Percentiles rank a stretch among this genome's conserved stretches.
Evolutionary conservation across 1,284 basidiomycete species (phyloP).

Genomic region (Afroboletus lepidellus): DNA sequence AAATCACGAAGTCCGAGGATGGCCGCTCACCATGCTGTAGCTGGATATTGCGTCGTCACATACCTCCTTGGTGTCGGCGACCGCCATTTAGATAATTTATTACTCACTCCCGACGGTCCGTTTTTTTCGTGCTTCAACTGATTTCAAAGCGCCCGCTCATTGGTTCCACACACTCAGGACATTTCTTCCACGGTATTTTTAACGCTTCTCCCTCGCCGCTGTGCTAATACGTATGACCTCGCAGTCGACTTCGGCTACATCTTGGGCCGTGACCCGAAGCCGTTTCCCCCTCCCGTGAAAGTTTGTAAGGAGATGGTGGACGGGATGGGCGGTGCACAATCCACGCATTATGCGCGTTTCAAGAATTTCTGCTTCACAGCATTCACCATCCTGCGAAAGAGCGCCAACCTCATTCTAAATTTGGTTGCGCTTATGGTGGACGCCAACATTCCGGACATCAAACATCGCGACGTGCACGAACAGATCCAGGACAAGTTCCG

Average conservation of each 20-base stretch:
- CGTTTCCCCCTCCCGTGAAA: constrained; percentile 97
- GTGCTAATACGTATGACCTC: constrained; percentile 11
- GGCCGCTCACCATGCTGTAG: constrained; percentile 42
- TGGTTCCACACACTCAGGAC: constrained; percentile 41
- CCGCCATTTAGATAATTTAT: constrained; percentile 93
- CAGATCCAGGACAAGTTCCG: constrained; percentile 97
- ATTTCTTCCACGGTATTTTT: constrained; percentile 80
- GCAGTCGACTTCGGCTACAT: constrained; percentile 99
- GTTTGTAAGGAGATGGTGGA: constrained; percentile 99
- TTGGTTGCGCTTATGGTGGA: constrained; percentile 97
- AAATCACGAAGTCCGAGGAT: not conserved
- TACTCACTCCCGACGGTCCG: constrained; percentile 88
- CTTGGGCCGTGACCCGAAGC: constrained; percentile 95
- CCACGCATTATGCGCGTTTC: constrained; percentile 91
- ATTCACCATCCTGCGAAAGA: constrained; percentile 93
- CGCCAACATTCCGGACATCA: constrained; percentile 97
- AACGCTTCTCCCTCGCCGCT: not conserved
- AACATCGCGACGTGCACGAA: constrained; percentile 81
- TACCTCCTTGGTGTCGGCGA: constrained; percentile 97
- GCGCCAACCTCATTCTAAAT: constrained; percentile 97
- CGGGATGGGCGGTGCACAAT: constrained; percentile 95
- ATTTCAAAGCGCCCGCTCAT: constrained; percentile 2
- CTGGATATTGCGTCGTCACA: constrained; percentile 97
- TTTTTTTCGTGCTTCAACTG: constrained; percentile 24
- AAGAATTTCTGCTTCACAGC: constrained; percentile 96